Conservation (phyloP, 2,329 filamentous ascomycete genomes). For the Fusarium sp. region DNA sequence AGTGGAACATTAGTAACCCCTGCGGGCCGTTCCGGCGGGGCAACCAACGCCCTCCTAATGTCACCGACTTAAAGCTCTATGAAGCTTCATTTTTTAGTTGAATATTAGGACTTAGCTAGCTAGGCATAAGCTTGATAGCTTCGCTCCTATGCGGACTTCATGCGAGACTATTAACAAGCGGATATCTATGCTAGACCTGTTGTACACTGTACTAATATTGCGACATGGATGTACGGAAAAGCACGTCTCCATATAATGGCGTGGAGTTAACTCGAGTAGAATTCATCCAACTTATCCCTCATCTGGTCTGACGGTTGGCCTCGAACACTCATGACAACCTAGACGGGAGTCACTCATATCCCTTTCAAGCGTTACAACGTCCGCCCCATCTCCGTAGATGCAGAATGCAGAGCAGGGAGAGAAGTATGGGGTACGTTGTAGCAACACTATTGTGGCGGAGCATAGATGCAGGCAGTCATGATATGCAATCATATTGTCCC, state of each 20-base stretch:
- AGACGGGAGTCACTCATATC: neutral
- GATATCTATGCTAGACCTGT: neutral
- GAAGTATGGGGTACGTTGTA: conserved; percentile 12
- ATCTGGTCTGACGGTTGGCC: conserved; percentile 18
- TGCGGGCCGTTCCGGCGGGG: conserved; percentile 49
- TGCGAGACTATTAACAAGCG: neutral
- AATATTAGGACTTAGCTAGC: neutral
- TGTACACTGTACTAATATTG: neutral
- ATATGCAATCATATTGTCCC: conserved; percentile 17
- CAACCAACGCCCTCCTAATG: conserved; percentile 22
- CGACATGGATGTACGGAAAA: neutral
- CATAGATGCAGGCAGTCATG: conserved; percentile 25
- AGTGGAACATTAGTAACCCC: conserved; percentile 19
- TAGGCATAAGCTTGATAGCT: neutral
- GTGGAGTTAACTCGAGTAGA: conserved; percentile 18
- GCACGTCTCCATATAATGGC: conserved; percentile 18
- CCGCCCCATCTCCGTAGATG: conserved; percentile 3
- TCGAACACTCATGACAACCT: conserved; percentile 13
- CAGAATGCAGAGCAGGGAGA: conserved; percentile 17
- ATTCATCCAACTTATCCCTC: conserved; percentile 15
- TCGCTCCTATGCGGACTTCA: no score
- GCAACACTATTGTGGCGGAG: conserved; percentile 29
- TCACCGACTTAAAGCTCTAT: conserved; percentile 13
- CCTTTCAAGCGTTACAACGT: conserved; percentile 2
- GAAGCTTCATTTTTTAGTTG: conserved; percentile 12